Conservation (phyloP, 2,329 filamentous ascomycete species). For the Apiospora koreana region DNA sequence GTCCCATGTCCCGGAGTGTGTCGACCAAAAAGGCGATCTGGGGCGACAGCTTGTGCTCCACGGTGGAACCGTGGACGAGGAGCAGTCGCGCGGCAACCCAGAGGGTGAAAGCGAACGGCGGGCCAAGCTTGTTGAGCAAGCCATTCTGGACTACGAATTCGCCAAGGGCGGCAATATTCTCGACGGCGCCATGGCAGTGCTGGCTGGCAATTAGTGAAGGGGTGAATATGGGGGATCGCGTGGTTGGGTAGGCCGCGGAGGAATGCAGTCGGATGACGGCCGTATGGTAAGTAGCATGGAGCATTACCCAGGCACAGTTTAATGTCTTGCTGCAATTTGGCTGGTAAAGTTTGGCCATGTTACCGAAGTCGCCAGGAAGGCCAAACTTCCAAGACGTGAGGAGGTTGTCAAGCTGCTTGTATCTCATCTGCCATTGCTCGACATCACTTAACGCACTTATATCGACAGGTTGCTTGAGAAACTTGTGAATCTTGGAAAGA, state of each 20-base stretch:
- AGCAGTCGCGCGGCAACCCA: slow-evolving; percentile 89
- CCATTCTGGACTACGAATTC: slow-evolving; percentile 76
- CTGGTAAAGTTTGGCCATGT: slow-evolving; percentile 77
- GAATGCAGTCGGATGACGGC: slow-evolving; percentile 89
- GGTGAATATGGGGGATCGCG: slow-evolving; percentile 83
- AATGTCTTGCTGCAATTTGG: slow-evolving; percentile 67
- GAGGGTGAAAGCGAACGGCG: slow-evolving; percentile 87
- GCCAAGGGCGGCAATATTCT: slow-evolving; percentile 76
- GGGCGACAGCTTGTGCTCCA: slow-evolving; percentile 78
- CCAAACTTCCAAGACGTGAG: slow-evolving; percentile 83
- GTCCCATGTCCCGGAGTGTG: slow-evolving; percentile 76
- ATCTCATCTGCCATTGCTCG: slow-evolving; percentile 85
- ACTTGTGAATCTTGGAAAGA: slow-evolving; percentile 83
- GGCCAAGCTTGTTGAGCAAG: slow-evolving; percentile 78
- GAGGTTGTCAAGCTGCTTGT: slow-evolving; percentile 80
- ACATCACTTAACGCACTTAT: slow-evolving; percentile 84
- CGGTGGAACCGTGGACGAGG: slow-evolving; percentile 87
- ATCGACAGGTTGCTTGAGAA: slow-evolving; percentile 85
- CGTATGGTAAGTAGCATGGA: slow-evolving; percentile 88
- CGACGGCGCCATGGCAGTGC: slow-evolving; percentile 78
- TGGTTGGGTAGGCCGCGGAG: slow-evolving; percentile 89
- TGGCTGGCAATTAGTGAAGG: slow-evolving; percentile 85
- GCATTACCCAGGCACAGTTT: slow-evolving; percentile 85
- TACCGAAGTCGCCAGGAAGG: slow-evolving; percentile 80
- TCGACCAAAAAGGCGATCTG: slow-evolving; percentile 83